These are phyloP conservation scores for Ustanciosporium gigantosporum DNA, from an alignment of 1,284 basidiomycete genomes.

Conservation along the genomic window DNA sequence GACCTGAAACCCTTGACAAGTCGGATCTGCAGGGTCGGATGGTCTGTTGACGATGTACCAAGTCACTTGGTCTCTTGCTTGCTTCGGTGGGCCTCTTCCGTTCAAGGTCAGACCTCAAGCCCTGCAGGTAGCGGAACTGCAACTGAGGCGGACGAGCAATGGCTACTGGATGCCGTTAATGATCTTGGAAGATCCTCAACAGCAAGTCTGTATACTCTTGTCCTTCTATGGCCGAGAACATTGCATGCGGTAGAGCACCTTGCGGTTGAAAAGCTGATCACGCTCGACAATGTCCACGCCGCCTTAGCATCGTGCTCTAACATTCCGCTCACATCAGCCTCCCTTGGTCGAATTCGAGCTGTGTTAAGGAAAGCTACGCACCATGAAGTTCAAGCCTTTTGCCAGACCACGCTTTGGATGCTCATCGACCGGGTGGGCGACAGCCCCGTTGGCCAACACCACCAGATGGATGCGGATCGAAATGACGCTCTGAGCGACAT, in stretches of 20 bases:
- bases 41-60: not conserved
- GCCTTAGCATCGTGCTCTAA: not conserved
- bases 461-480: not conserved
- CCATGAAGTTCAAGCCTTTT: slow-evolving; percentile 3
- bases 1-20: slow-evolving; percentile 73
- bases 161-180: not conserved
- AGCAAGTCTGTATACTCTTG: not conserved
- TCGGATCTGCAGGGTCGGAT: slow-evolving; percentile 17
- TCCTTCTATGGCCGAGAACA: not conserved
- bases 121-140: too few species aligned
- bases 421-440: slow-evolving; percentile 6
- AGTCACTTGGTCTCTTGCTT: not conserved
- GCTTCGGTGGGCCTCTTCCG: not conserved
- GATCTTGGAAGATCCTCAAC: not conserved
- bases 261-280: not conserved
- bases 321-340: slow-evolving; percentile 6
- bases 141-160: too few species aligned
- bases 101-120: too few species aligned
- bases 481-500: slow-evolving; percentile 28
- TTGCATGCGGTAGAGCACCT: not conserved
- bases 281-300: not conserved
- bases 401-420: slow-evolving; percentile 7
- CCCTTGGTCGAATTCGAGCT: slow-evolving; percentile 15
- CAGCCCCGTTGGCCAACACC: too few species aligned
- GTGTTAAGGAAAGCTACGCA: slow-evolving; percentile 6